Evolutionary conservation across 495 filamentous ascomycete species (phyloP), one percentile per base, ranked within the genome.

Genomic region (Saxophila tyrrhenica): DNA sequence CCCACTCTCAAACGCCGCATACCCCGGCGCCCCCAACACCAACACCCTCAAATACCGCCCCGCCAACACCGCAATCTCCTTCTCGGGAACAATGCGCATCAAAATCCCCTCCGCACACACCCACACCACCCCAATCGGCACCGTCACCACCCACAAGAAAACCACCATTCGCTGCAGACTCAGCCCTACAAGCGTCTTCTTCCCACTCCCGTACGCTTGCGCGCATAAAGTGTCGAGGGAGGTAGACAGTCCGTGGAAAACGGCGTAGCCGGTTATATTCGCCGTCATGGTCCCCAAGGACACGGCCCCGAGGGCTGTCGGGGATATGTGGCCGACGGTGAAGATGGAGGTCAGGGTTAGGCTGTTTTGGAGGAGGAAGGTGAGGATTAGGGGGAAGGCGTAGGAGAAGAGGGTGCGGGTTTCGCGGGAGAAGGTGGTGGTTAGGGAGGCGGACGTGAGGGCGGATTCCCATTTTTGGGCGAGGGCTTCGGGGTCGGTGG

Each of bases 371-470:
- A 88, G 70, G 11, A 85, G 38, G 62, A 86, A 87, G 0, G 84
- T 86, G n/a, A 84, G 57, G 48, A 84, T 78, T 10, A 88, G 65
- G 0, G 81, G 75, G 2, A 68, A 69, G 0, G 80, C 74, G 59
- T 82, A 84, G 60, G 70, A 72, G 3, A 67, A 62, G 32, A 90
- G 71, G 0, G 86, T 84, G 65, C 84, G 80, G 1, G 82, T 76
- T 71, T 95, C 89, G 54, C 86, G 78, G 60, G 81, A 79, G 85
- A 87, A 94, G 0, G 87, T 88, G 2, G 89, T 94, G 48, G 85
- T 80, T 56, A 94, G 85, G 54, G 75, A 70, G 8, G 86, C 86
- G 2, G 79, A 75, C 0, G 76, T 72, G 11, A 90, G 86, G 1
- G 87, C 86, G 38, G 84, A 82, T 52, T 88, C 83, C 88, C 88